These are phyloP conservation scores for Linum tenue DNA, from an alignment of 345 rosid species.

Conservation along the genomic window DNA sequence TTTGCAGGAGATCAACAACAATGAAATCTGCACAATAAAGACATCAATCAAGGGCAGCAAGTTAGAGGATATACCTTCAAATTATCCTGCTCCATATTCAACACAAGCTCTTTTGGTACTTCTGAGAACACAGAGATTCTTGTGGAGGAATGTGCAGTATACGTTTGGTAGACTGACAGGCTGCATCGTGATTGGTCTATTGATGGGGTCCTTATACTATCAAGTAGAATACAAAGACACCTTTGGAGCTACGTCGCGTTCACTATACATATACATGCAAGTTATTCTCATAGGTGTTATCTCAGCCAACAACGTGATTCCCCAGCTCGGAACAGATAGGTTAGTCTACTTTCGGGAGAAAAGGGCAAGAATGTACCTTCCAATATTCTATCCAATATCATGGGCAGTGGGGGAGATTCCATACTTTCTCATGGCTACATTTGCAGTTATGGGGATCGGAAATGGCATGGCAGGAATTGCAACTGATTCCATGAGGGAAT, in stretches of 20 bases:
- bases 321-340: conserved; percentile 30
- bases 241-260: conserved; percentile 17
- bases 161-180: conserved; percentile 21
- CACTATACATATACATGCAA: conserved; percentile 26
- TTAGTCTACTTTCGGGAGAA: conserved; percentile 28
- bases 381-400: conserved; percentile 30
- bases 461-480: conserved; percentile 27
- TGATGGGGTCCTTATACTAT: conserved; percentile 25
- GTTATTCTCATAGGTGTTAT: conserved; percentile 26
- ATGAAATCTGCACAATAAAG: conserved; percentile 11
- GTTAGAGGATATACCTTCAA: conserved; percentile 5
- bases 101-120: conserved; percentile 22
- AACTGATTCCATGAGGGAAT: conserved; percentile 19
- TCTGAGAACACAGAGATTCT: conserved; percentile 27
- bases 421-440: conserved; percentile 22
- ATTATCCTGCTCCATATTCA: conserved; percentile 21
- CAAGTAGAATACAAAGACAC: conserved; percentile 20
- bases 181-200: conserved; percentile 23
- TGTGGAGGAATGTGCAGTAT: conserved; percentile 26
- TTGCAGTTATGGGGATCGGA: conserved; percentile 26
- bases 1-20: conserved; percentile 18
- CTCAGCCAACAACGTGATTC: conserved; percentile 26
- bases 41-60: conserved; percentile 12
- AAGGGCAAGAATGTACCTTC: conserved; percentile 29
- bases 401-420: conserved; percentile 33